These are phyloP conservation scores for Lachancea mirantina DNA, from an alignment of 805 yeast genomes.

Conservation along the genomic window DNA sequence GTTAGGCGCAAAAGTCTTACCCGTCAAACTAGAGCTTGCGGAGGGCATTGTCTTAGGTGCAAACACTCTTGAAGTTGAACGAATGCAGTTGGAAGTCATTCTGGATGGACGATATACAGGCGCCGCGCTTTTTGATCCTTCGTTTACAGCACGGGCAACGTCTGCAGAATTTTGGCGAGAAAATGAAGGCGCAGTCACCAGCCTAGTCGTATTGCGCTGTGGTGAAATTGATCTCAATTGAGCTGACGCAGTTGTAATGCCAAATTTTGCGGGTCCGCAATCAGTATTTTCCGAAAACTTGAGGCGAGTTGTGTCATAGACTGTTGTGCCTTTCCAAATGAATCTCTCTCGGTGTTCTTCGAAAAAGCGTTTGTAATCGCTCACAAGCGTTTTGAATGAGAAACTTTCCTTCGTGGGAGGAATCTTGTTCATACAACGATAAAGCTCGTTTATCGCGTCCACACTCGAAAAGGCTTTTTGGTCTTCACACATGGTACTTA, in stretches of 20 bases:
- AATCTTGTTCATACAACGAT: conserved; percentile 13
- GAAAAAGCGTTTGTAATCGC: conserved; percentile 25
- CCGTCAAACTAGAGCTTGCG: too few relatives aligned
- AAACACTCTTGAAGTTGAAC: conserved; percentile 10
- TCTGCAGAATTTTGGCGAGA: conserved; percentile 4
- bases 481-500: conserved; percentile 22
- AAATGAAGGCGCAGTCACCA: too few relatives aligned
- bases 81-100: conserved; percentile 1
- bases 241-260: conserved; percentile 28
- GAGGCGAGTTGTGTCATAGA: conserved; percentile 15
- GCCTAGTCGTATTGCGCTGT: neutral
- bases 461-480: conserved; percentile 22
- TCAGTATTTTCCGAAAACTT: conserved; percentile 16
- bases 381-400: conserved; percentile 19
- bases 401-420: conserved; percentile 11
- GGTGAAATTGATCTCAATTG: conserved; percentile 12
- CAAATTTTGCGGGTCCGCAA: conserved; percentile 7
- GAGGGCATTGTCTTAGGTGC: conserved; percentile 11
- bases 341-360: conserved; percentile 23
- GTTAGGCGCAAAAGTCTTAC: conserved; percentile 1
- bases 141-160: too few relatives aligned
- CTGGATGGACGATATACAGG: conserved; percentile 12
- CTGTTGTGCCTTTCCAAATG: conserved; percentile 24
- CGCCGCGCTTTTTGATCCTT: conserved; percentile 12
- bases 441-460: conserved; percentile 18